phyloP scores from a whole-genome alignment of 2,329 filamentous ascomycete genomes.

The Phoma sp. region DNA sequence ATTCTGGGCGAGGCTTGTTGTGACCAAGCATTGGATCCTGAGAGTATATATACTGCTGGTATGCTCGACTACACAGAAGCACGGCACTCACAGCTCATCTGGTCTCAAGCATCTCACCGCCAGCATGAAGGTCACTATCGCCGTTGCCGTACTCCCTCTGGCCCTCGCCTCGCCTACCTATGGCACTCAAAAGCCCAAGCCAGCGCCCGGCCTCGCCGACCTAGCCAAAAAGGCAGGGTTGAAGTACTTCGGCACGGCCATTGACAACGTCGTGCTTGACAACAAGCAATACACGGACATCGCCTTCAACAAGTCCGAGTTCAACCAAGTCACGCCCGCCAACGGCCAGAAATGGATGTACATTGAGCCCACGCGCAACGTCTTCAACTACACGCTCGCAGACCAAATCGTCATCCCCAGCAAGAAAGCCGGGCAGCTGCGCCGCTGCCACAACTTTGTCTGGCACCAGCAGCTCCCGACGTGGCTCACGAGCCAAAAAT shows the following conservation, averaged over 20 bases:
- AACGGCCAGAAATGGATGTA: slow-evolving; percentile 71
- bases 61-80: neutral
- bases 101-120: neutral
- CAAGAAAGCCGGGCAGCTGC: slow-evolving; percentile 51
- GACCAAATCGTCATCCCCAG: slow-evolving; percentile 56
- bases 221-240: slow-evolving; percentile 63
- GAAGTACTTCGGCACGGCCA: slow-evolving; percentile 64
- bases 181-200: slow-evolving; percentile 13
- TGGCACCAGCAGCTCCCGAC: slow-evolving; percentile 62
- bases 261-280: slow-evolving; percentile 57
- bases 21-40: slow-evolving; percentile 2
- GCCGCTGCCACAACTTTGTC: slow-evolving; percentile 68
- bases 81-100: neutral
- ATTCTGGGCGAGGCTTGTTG: slow-evolving; percentile 8
- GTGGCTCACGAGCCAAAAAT: slow-evolving; percentile 60
- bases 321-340: slow-evolving; percentile 69
- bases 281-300: slow-evolving; percentile 64
- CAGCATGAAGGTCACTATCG: slow-evolving; percentile 36
- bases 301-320: slow-evolving; percentile 62
- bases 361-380: slow-evolving; percentile 62
- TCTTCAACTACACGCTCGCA: slow-evolving; percentile 65
- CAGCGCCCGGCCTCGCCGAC: slow-evolving; percentile 53
- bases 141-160: slow-evolving; percentile 26
- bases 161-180: slow-evolving; percentile 27
- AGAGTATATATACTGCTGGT: neutral